Conservation (phyloP, 106 monocot species). For the Agapanthus africanus region DNA sequence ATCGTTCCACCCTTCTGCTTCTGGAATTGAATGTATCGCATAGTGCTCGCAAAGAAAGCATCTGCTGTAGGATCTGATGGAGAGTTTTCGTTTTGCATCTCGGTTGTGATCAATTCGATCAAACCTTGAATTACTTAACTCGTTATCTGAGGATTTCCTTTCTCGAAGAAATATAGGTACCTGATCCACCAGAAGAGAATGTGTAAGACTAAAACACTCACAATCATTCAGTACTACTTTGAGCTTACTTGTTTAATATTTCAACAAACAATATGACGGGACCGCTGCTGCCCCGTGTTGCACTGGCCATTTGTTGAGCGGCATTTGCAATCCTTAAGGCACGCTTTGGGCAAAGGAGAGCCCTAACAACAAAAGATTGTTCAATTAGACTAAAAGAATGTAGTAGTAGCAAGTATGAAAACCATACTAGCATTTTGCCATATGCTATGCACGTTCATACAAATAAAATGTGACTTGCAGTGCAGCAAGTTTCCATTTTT, state of each 20-base stretch:
- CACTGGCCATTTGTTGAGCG: slow-evolving; percentile 84
- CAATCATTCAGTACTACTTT: background rate
- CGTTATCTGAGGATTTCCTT: slow-evolving; percentile 89
- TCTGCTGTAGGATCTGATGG: slow-evolving; percentile 47
- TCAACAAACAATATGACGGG: slow-evolving; percentile 61
- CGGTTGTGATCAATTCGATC: slow-evolving; percentile 76
- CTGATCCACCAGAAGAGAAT: slow-evolving; percentile 22
- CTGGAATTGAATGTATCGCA: slow-evolving; percentile 82
- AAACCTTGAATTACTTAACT: slow-evolving; percentile 63
- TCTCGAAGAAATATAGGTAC: slow-evolving; percentile 95
- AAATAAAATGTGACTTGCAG: too few relatives aligned
- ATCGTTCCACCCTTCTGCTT: slow-evolving; percentile 88
- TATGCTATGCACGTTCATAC: too few relatives aligned
- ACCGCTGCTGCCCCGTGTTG: slow-evolving; percentile 58
- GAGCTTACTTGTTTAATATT: slow-evolving; percentile 81
- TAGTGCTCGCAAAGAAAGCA: slow-evolving; percentile 84
- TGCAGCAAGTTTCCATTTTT: too few relatives aligned
- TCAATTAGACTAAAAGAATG: background rate
- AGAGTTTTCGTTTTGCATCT: slow-evolving; percentile 73
- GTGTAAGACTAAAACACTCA: background rate
- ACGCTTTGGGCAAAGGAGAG: slow-evolving; percentile 83
- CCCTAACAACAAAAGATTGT: slow-evolving; percentile 32
- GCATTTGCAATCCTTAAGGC: slow-evolving; percentile 89
- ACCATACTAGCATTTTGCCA: too few relatives aligned
- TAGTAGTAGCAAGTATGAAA: background rate